Conservation (phyloP, 2,329 filamentous ascomycete species). For the Ophiostoma novo-ulmi region DNA sequence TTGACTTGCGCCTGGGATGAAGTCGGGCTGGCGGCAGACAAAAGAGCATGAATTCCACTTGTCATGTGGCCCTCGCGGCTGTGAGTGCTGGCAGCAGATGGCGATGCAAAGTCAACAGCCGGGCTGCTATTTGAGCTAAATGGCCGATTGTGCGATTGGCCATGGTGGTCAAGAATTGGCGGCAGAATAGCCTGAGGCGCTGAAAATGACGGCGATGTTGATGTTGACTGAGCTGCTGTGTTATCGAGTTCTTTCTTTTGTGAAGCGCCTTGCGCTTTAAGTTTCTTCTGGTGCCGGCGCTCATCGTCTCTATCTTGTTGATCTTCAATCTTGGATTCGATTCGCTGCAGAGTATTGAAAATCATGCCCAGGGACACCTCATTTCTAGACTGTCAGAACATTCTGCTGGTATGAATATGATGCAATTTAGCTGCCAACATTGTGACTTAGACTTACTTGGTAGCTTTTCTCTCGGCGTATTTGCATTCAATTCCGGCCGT, state of each 20-base stretch:
- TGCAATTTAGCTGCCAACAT: not conserved
- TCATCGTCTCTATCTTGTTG: slow-evolving; percentile 12
- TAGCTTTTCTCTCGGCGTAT: slow-evolving; percentile 49
- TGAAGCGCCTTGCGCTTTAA: not conserved
- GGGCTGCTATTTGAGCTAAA: slow-evolving; percentile 17
- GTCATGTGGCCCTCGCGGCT: slow-evolving; percentile 23
- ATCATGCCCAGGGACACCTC: slow-evolving; percentile 51
- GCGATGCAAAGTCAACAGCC: slow-evolving; percentile 17
- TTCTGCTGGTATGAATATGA: not conserved
- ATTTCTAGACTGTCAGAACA: slow-evolving; percentile 35
- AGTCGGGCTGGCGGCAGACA: slow-evolving; percentile 21
- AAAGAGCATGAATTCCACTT: slow-evolving; percentile 32
- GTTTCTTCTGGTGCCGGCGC: not conserved
- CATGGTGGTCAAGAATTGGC: slow-evolving; percentile 3
- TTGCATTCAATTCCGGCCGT: slow-evolving; percentile 45
- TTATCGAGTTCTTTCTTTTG: not conserved
- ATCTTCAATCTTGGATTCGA: slow-evolving; percentile 48
- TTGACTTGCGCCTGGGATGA: slow-evolving; percentile 14
- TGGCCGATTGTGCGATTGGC: not conserved
- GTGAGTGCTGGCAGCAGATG: slow-evolving; percentile 17
- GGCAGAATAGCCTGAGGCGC: slow-evolving; percentile 4
- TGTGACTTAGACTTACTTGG: slow-evolving; percentile 41
- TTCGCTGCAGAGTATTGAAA: slow-evolving; percentile 49
- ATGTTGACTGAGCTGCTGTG: not conserved
- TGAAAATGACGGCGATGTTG: not conserved